Base-by-base conservation (phyloP, 1,139 yeast species). In the Sugiyamaella grinbergsii region DNA sequence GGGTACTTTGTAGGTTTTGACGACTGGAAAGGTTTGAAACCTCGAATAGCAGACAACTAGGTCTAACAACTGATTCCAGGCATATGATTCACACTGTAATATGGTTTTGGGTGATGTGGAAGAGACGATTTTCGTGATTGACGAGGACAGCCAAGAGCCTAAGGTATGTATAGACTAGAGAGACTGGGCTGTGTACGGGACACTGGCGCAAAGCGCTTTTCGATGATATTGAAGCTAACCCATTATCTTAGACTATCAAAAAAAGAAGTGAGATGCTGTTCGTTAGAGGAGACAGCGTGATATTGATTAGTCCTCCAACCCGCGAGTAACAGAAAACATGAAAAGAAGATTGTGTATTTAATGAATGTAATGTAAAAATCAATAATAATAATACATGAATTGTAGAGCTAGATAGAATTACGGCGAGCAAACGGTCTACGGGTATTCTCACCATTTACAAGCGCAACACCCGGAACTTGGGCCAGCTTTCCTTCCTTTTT, bases 51-150 rank as follows among this genome's bases (percentile, higher is more conserved):
- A n/a, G n/a, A n/a, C n/a, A n/a, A 15, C 5, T 16, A 22, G 20
- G 20, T 22, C 51, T 50, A 47, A 48, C 37, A 13, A 28, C 13
- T n/a, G 15, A 13, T 20, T 34, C 19, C 51, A 74, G 77, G 97
- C 96, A 1, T 93, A 88, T 70, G 98, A 93, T 69, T 86, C 95
- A 45, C 98, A 93, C 70, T 93, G 98, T 70, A 93, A 94, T 68
- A 82, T 94, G 79, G 96, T 93, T 38, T 78, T 93, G 60, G 90
- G 98, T 62, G 96, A 94, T 61, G 97, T 96, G 3, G 79, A 79
- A 54, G 99, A 93, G 66, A 86, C 86, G 7, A 82, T 91, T 47
- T 87, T 80, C 64, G 75, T 75, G 33, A 65, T 81, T 33, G 79
- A 75, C 34, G 82, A 76, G 13, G 74, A 66, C 4, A 69, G 69